Evolutionary conservation across 495 filamentous ascomycete genomes (phyloP).

Genomic region (Bacidia gigantensis): DNA sequence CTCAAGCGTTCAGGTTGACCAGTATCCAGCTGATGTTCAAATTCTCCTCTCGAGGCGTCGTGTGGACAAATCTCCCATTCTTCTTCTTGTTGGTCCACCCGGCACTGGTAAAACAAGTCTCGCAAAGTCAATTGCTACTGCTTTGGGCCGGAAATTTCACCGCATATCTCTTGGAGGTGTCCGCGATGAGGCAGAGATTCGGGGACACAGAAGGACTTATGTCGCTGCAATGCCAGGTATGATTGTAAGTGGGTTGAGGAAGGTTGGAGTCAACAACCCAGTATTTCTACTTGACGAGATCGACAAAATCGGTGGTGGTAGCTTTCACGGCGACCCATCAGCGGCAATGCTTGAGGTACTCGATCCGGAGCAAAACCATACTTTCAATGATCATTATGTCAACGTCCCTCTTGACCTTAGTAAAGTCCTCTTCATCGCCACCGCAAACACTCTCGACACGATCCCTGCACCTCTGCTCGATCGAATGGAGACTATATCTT

Average conservation of each 20-base stretch:
- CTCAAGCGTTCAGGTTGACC: slow-evolving; percentile 15
- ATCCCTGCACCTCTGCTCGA: slow-evolving; percentile 92
- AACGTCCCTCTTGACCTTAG: slow-evolving; percentile 91
- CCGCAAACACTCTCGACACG: slow-evolving; percentile 88
- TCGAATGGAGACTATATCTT: slow-evolving; percentile 86
- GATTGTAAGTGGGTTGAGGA: slow-evolving; percentile 88
- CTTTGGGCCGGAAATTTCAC: slow-evolving; percentile 90
- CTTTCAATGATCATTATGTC: slow-evolving; percentile 92
- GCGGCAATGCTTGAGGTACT: slow-evolving; percentile 99
- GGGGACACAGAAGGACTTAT: slow-evolving; percentile 91
- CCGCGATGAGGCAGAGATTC: slow-evolving; percentile 90
- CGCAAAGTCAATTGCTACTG: slow-evolving; percentile 83
- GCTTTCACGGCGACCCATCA: slow-evolving; percentile 90
- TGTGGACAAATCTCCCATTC: slow-evolving; percentile 90
- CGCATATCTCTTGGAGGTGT: slow-evolving; percentile 95
- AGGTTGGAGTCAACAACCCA: slow-evolving; percentile 90
- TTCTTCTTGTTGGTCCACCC: slow-evolving; percentile 86
- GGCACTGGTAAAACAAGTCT: slow-evolving; percentile 95
- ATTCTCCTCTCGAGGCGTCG: slow-evolving; percentile 59
- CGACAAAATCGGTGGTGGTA: slow-evolving; percentile 87
- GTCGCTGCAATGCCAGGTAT: slow-evolving; percentile 97
- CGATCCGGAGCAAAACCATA: slow-evolving; percentile 94
- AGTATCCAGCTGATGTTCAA: slow-evolving; percentile 45
- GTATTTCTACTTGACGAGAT: slow-evolving; percentile 97
- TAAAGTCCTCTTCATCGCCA: slow-evolving; percentile 97